Evolutionary conservation across 2,329 filamentous ascomycete genomes (phyloP).

Genomic region (Pseudogymnoascus sp.): DNA sequence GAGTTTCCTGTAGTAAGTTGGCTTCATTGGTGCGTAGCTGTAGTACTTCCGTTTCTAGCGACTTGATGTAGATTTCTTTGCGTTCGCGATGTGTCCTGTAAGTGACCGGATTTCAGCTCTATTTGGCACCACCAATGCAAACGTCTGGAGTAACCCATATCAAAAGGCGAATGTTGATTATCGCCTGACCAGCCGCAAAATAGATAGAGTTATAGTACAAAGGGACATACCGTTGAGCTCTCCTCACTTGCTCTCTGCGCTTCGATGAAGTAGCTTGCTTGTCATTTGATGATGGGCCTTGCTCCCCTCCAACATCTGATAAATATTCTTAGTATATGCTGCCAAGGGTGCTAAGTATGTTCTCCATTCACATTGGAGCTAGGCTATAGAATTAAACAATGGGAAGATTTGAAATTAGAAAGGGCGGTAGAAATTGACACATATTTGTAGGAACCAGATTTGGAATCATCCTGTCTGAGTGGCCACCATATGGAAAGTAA

Average conservation of each 20-base stretch:
- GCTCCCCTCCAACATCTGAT: neutral
- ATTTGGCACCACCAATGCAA: neutral
- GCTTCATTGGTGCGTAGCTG: slow-evolving; percentile 20
- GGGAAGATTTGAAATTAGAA: neutral
- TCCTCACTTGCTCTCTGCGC: slow-evolving; percentile 3
- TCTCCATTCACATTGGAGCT: neutral
- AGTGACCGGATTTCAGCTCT: neutral
- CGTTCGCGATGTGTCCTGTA: slow-evolving; percentile 27
- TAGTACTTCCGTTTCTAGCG: slow-evolving; percentile 24
- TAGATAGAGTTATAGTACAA: too few species aligned
- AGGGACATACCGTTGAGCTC: neutral
- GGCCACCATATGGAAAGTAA: neutral
- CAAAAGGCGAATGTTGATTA: neutral
- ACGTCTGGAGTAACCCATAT: neutral
- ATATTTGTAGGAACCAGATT: neutral
- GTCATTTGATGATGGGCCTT: neutral
- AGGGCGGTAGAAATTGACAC: neutral
- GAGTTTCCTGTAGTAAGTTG: slow-evolving; percentile 17
- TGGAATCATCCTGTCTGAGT: neutral
- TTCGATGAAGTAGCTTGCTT: neutral
- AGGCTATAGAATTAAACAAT: neutral
- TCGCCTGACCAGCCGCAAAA: neutral
- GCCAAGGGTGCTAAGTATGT: neutral
- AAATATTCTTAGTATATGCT: neutral
- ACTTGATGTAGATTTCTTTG: slow-evolving; percentile 26